Base-by-base conservation (phyloP, 768 basidiomycete genomes). In the Sarcodon sp. region DNA sequence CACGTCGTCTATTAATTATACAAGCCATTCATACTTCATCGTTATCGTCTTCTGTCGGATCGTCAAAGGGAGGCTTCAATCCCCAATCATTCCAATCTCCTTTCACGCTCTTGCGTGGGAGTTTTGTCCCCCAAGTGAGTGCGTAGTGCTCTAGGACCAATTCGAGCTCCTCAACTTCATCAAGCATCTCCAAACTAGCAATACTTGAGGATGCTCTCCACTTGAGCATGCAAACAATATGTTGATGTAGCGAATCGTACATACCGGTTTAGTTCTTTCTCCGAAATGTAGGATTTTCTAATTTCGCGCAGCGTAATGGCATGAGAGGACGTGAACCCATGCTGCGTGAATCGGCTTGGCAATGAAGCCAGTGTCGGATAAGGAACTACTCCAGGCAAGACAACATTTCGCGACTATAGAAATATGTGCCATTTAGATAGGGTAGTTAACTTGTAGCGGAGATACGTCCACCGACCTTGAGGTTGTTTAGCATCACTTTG, bases 131-230 rank as follows among this genome's bases (percentile, higher is more conserved):
- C 91, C 91, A 97, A 0, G 83, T 80, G 47, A 97, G 76, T 11
- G 83, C 88, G 62, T 98, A 98, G 59, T 98, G 93, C 2, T 72
- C 72, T 32, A 96, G 67, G 1, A 98, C 86, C 4, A 99, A 73
- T 49, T 92, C 85, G 15, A 99, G 72, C 64, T 98, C 94, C 62
- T 99, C 94, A 7, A 91, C 70, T 63, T 99, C 93, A 59, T 98
- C 94, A 4, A 99, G 72, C 63, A 87, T 72, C 60, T 98, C 94
- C 12, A 96, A 70, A 48, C 65, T 69, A 0, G 85, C 74, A 57
- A 93, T 83, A 56, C 91, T 91, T 55, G 1, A 5, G 31, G 7
- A 27, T 37, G 48, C 13, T 11, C 7, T 41, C 16, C 21, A 33
- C 6, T 46, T n/a, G 8, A 13, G 27, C 16, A 12, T 16, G 16